These are phyloP conservation scores for Colletotrichum sansevieriae DNA, from an alignment of 2,329 filamentous ascomycete species.

Conservation along the genomic window DNA sequence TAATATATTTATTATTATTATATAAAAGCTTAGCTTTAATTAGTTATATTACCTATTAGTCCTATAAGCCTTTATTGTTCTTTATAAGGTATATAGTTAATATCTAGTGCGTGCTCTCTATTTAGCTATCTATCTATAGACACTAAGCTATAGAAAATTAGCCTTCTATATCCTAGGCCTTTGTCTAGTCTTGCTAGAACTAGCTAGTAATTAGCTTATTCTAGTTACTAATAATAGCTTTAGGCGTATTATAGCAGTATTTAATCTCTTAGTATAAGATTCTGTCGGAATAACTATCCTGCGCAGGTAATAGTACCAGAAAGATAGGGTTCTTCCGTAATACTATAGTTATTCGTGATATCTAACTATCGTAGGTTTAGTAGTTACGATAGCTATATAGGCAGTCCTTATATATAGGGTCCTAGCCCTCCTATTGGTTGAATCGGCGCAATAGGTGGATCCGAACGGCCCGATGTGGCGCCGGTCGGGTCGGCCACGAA, in stretches of 20 bases:
- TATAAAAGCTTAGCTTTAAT: constrained; percentile 32
- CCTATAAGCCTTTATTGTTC: neutral
- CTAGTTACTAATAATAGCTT: neutral
- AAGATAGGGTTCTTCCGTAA: no score
- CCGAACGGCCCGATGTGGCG: no score
- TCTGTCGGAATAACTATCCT: no score
- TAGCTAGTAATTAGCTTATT: constrained; percentile 8
- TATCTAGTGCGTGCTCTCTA: neutral
- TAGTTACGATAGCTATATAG: no score
- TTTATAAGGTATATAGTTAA: constrained; percentile 7
- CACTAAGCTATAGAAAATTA: neutral
- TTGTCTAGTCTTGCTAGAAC: constrained; percentile 1
- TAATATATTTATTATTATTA: constrained; percentile 37
- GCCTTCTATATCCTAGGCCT: neutral
- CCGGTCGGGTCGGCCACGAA: no score
- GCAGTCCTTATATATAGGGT: no score
- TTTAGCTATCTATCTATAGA: neutral
- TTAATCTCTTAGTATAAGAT: constrained; percentile 4
- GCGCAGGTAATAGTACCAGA: no score
- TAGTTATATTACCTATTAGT: no score
- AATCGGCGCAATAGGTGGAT: no score
- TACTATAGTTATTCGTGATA: no score
- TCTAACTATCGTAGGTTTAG: no score
- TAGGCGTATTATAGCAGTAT: neutral
- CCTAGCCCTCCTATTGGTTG: no score